A percentile compares a stretch with the other conserved stretches of the same genome.
These are phyloP conservation scores for Xylaria intraflava DNA, from an alignment of 495 filamentous ascomycete genomes.

Conservation along the genomic window DNA sequence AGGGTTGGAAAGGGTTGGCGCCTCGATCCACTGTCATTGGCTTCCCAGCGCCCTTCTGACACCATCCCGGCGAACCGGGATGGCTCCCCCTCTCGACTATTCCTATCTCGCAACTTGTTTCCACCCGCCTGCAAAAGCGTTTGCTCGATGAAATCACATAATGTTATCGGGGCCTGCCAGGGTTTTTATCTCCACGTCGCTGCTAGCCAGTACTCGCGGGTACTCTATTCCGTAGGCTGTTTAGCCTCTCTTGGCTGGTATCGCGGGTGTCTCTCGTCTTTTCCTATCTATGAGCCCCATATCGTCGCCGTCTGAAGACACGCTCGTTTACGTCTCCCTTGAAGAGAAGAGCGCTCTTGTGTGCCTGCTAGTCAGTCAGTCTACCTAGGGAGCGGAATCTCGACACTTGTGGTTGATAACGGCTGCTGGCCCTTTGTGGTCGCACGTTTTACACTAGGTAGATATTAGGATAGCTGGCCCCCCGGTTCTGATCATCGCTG, in stretches of 20 bases:
- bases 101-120: too few relatives aligned
- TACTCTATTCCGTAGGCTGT: slow-evolving; percentile 3
- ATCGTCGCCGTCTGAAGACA: slow-evolving; percentile 11
- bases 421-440: too few relatives aligned
- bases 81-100: too few relatives aligned
- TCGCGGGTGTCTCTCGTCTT: slow-evolving; percentile 13
- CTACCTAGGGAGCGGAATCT: too few relatives aligned
- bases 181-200: neutral
- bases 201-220: neutral
- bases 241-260: slow-evolving; percentile 4
- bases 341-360: neutral
- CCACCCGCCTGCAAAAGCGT: too few relatives aligned
- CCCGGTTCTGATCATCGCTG: too few relatives aligned
- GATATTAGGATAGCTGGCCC: too few relatives aligned
- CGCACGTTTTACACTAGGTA: too few relatives aligned
- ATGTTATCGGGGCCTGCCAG: slow-evolving; percentile 5
- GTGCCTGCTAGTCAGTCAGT: neutral
- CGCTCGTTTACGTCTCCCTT: neutral
- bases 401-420: neutral
- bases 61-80: too few relatives aligned
- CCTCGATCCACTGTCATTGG: too few relatives aligned
- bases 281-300: neutral
- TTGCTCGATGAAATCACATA: slow-evolving; percentile 31
- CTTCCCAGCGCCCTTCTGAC: too few relatives aligned
- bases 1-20: too few relatives aligned